Evolutionary conservation across 208 protist genomes (phyloP).

Genomic region (Angomonas deanei): DNA sequence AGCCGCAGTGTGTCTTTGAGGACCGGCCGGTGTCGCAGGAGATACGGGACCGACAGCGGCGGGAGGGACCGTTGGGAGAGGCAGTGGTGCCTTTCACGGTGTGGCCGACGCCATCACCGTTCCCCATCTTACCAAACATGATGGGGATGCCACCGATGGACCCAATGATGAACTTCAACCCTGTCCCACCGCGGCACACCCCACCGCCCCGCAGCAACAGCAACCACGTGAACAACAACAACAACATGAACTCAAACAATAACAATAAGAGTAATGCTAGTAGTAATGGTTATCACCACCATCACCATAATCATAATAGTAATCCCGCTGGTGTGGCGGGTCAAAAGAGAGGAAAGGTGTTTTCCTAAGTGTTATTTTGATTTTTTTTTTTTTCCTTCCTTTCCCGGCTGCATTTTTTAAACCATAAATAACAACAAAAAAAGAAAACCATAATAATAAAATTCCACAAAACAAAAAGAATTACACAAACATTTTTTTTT

Average conservation of each 20-base stretch:
- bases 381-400: slow-evolving; percentile 12
- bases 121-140: not conserved
- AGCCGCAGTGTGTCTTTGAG: slow-evolving; percentile 57
- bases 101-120: not conserved
- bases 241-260: not conserved
- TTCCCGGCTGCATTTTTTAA: not conserved
- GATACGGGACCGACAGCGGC: slow-evolving; percentile 1
- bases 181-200: not conserved
- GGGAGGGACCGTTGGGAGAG: slow-evolving; percentile 26
- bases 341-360: too few relatives aligned
- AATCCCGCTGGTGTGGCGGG: not conserved
- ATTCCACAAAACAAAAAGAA: too few relatives aligned
- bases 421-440: not conserved
- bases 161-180: not conserved
- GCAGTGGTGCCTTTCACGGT: slow-evolving; percentile 19
- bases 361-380: too few relatives aligned
- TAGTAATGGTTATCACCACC: not conserved
- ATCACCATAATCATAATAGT: not conserved
- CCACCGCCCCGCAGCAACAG: not conserved
- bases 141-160: not conserved
- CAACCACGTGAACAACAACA: not conserved
- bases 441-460: not conserved
- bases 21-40: not conserved
- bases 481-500: too few relatives aligned
- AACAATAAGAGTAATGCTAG: slow-evolving; percentile 15